Conservation (phyloP, 2,329 filamentous ascomycete species). For the Pseudocercospora macadamiae region DNA sequence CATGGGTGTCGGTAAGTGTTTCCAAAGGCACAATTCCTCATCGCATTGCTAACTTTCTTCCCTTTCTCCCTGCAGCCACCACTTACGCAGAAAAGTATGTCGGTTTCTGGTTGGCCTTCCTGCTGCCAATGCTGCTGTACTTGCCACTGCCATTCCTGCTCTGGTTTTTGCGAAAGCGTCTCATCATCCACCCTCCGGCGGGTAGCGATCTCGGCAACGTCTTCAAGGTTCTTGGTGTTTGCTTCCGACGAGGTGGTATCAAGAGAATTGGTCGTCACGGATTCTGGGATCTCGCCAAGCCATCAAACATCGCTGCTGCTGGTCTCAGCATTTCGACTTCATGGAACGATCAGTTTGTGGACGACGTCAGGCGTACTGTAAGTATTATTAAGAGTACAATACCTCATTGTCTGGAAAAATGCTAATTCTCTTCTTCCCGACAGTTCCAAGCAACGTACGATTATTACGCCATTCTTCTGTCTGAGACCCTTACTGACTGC, state of each 20-base stretch:
- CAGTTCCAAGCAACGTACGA: no score
- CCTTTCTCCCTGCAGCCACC: no score
- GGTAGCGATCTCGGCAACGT: constrained; percentile 31
- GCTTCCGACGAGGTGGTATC: constrained; percentile 22
- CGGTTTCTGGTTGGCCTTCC: constrained; percentile 67
- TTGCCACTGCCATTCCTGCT: constrained; percentile 45
- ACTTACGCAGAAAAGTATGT: constrained; percentile 65
- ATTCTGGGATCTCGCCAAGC: constrained; percentile 35
- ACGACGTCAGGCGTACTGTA: constrained; percentile 70
- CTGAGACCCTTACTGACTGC: no score
- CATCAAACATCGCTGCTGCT: constrained; percentile 30
- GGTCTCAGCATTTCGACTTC: constrained; percentile 30
- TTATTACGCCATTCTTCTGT: no score
- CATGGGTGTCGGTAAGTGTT: no score
- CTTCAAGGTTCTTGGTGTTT: constrained; percentile 29
- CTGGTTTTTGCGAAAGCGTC: constrained; percentile 32
- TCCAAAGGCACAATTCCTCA: no score
- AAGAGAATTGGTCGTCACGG: constrained; percentile 24
- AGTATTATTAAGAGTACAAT: no score
- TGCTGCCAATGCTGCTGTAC: constrained; percentile 65
- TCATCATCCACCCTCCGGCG: constrained; percentile 30
- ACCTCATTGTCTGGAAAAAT: no score
- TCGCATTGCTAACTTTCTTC: no score
- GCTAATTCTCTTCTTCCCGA: no score
- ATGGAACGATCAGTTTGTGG: constrained; percentile 71